Evolutionary conservation across 352 stramenopile genomes (phyloP), one percentile per base, ranked within the genome.

Genomic region (Pythium guiyangense): DNA sequence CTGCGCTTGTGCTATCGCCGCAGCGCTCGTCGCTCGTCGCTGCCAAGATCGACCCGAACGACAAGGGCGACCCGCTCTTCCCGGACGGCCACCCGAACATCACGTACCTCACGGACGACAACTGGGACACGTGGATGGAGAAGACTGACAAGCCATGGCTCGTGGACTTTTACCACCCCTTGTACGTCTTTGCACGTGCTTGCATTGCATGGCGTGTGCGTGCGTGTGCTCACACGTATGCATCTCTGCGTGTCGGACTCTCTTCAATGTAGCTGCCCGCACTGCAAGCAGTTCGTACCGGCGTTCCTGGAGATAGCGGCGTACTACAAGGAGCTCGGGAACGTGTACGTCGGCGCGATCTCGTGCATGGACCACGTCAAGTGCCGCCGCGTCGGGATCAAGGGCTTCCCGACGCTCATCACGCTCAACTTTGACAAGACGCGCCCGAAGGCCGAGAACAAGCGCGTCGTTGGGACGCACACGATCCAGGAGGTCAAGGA

Each of bases 351-450:
- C 8, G 83, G 83, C 52, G 83, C 83, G 27, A 63, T 93, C 60
- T 90, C 78, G 63, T 93, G 83, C 71, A 93, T 93, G 83, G 80
- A 93, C 68, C 81, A 89, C 66, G 80, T 91, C 54, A 89, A 90
- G 63, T 93, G 83, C 63, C 79, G 80, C 45, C 74, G 78, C 43
- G 79, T 88, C 37, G 74, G 66, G 14, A 87, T 93, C 60, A 93
- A 85, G 60, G 83, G 83, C 14, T 93, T 93, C 62, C 83, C 83
- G 34, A 90, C 83, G 49, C 71, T 93, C 29, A 88, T 88, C 60
- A 63, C 79, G 50, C 68, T 88, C 54, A 88, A 88, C 60, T 93
- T 93, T 60, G 77, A 93, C 72, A 79, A 85, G 67, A 84, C 72
- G 59, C 64, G 71, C 17, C 77, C 76, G 0, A 74, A 73, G 42